Evolutionary conservation across 176 grass and related monocot species (phyloP).

Genomic region (Triticum monococcum): DNA sequence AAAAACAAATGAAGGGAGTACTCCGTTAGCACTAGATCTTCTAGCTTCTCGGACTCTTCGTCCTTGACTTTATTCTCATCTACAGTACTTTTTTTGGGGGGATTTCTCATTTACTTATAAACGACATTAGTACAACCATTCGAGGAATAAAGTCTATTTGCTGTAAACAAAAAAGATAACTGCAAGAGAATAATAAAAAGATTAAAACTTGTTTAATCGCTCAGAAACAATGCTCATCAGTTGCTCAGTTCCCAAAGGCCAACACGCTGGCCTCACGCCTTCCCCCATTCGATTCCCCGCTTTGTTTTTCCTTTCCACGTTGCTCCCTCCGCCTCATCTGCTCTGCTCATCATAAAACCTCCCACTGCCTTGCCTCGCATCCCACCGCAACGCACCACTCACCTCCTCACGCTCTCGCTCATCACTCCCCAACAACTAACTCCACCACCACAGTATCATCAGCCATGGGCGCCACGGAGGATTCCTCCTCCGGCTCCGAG

Average conservation of each 20-base stretch:
- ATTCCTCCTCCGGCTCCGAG: constrained; percentile 45
- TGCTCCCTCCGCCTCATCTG: constrained; percentile 1
- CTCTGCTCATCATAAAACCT: constrained; percentile 45
- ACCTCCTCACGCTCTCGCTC: constrained; percentile 8
- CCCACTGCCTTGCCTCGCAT: background rate
- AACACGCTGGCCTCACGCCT: background rate
- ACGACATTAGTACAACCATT: no score
- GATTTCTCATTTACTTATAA: no score
- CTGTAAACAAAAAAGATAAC: no score
- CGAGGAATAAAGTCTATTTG: no score
- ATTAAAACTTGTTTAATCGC: background rate
- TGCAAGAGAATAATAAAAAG: no score
- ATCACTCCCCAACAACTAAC: constrained; percentile 33
- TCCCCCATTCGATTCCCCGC: constrained; percentile 12
- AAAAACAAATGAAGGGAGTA: no score
- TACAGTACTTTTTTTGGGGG: no score
- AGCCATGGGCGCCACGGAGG: constrained; percentile 32
- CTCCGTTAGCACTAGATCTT: no score
- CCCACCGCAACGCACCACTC: constrained; percentile 13
- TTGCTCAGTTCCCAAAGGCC: background rate
- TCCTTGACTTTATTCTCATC: no score
- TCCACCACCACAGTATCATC: constrained; percentile 36
- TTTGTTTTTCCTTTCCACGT: constrained; percentile 29
- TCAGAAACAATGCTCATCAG: background rate
- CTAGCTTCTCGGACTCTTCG: no score